Evolutionary conservation across 441 rosid genomes (phyloP).

Genomic region (Gossypium gossypioides): DNA sequence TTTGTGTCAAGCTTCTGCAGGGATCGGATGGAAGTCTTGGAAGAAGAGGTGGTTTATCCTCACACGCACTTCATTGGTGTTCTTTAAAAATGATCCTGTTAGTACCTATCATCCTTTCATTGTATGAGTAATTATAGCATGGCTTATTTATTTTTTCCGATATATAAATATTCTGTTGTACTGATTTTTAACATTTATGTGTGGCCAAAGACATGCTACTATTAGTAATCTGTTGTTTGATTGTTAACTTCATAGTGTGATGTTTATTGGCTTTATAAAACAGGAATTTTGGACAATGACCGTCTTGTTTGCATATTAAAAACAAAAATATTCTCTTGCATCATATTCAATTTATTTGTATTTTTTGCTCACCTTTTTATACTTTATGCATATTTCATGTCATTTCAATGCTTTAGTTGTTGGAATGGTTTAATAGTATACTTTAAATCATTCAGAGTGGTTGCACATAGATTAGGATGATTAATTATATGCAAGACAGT

Average conservation of each 20-base stretch:
- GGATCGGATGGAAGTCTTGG: slow-evolving; percentile 99
- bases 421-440: not conserved
- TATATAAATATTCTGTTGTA: not conserved
- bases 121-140: not conserved
- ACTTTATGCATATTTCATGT: not conserved
- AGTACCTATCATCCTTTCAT: slow-evolving; percentile 28
- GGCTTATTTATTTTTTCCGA: not conserved
- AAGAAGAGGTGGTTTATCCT: slow-evolving; percentile 98
- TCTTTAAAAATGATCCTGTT: slow-evolving; percentile 93
- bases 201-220: not conserved
- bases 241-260: not conserved
- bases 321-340: not conserved
- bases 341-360: not conserved
- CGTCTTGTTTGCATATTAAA: not conserved
- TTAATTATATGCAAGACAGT: not conserved
- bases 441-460: not conserved
- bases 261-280: not conserved
- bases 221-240: slow-evolving; percentile 1
- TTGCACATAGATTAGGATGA: not conserved
- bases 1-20: slow-evolving; percentile 32
- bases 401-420: not conserved
- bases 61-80: slow-evolving; percentile 87
- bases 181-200: not conserved
- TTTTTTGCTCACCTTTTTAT: not conserved
- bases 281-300: not conserved